Conservation (phyloP, 352 stramenopile species). For the Salisapilia sapeloensis region DNA sequence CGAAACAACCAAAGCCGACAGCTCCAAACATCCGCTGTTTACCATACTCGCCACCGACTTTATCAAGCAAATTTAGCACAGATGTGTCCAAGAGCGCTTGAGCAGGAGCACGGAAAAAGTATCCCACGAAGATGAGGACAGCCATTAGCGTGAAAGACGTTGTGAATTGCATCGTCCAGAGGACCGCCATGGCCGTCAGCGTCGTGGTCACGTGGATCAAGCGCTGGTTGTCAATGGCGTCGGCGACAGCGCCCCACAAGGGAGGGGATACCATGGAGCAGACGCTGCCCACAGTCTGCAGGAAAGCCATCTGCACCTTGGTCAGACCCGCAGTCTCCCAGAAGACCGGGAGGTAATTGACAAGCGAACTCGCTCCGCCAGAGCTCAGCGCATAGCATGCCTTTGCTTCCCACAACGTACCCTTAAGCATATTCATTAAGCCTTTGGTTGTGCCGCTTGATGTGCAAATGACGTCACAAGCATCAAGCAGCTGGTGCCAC, state of each 20-base stretch:
- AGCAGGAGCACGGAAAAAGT: slow-evolving; percentile 54
- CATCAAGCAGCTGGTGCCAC: too few relatives aligned
- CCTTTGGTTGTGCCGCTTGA: too few relatives aligned
- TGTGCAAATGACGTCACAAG: too few relatives aligned
- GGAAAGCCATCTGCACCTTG: slow-evolving; percentile 66
- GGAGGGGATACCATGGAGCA: slow-evolving; percentile 49
- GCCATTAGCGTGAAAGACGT: slow-evolving; percentile 47
- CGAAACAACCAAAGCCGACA: slow-evolving; percentile 42
- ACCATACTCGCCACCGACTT: slow-evolving; percentile 49
- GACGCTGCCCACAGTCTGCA: slow-evolving; percentile 45
- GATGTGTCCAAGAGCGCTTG: slow-evolving; percentile 52
- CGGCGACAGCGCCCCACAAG: slow-evolving; percentile 42
- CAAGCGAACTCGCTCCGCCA: slow-evolving; percentile 35
- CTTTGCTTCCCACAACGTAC: slow-evolving; percentile 59
- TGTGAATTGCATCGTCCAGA: slow-evolving; percentile 53
- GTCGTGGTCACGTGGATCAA: slow-evolving; percentile 43
- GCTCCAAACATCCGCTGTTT: slow-evolving; percentile 63
- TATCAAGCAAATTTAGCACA: slow-evolving; percentile 36
- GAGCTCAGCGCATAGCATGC: slow-evolving; percentile 60
- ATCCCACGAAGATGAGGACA: slow-evolving; percentile 49
- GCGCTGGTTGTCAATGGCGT: slow-evolving; percentile 48
- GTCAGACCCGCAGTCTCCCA: slow-evolving; percentile 29
- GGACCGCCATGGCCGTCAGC: slow-evolving; percentile 34
- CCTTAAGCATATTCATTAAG: too few relatives aligned
- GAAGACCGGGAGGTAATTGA: slow-evolving; percentile 69